These are phyloP conservation scores for Dentiscutata heterogama DNA, from an alignment of 371 early-diverging fungal species.

Conservation along the genomic window DNA sequence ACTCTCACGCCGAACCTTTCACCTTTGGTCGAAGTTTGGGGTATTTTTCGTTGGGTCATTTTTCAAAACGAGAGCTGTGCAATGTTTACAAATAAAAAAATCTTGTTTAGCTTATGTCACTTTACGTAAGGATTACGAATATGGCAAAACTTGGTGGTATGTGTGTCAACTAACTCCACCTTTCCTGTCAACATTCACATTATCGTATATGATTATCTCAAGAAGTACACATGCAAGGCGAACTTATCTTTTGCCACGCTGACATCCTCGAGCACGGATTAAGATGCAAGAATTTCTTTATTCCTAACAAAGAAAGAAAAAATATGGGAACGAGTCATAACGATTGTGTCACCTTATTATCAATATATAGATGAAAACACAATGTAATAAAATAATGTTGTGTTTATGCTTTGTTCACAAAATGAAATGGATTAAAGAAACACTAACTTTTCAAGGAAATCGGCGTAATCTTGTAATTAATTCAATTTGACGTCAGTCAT, in stretches of 20 bases:
- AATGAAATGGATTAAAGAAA: too few relatives aligned
- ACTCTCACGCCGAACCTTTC: not conserved
- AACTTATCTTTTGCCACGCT: not conserved
- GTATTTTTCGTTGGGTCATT: slow-evolving; percentile 1
- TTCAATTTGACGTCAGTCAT: too few relatives aligned
- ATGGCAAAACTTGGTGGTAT: slow-evolving; percentile 3
- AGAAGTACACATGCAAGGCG: not conserved
- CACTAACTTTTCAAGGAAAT: too few relatives aligned
- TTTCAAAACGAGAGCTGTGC: not conserved
- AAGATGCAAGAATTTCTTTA: too few relatives aligned
- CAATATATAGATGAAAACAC: too few relatives aligned
- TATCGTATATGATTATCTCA: not conserved
- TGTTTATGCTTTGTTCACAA: too few relatives aligned
- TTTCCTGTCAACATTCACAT: not conserved
- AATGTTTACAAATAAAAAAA: not conserved
- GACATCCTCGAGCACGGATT: too few relatives aligned
- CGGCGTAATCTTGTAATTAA: too few relatives aligned
- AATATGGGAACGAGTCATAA: too few relatives aligned
- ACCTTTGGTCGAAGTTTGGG: slow-evolving; percentile 6
- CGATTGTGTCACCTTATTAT: too few relatives aligned
- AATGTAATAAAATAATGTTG: too few relatives aligned
- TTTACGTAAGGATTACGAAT: not conserved
- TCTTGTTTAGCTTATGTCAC: not conserved
- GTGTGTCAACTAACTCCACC: not conserved
- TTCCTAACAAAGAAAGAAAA: too few relatives aligned